Conservation (phyloP, 139 green algal species). For the Chlamydomonas incerta region DNA sequence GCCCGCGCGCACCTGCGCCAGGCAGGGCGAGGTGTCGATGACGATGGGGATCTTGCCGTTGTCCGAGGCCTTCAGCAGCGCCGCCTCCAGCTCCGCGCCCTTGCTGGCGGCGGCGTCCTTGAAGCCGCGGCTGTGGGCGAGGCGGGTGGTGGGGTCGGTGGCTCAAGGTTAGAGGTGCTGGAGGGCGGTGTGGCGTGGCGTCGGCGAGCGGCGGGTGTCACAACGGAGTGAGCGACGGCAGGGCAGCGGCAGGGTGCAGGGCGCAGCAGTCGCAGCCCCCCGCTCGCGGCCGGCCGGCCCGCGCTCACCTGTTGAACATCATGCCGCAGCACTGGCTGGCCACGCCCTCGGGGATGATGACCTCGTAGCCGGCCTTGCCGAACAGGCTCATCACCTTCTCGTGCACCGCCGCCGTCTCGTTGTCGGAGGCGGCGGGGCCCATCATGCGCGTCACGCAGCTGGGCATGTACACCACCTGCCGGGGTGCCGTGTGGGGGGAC, state of each 20-base stretch:
- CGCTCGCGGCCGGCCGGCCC: no score
- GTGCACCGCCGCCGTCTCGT: slow-evolving; percentile 81
- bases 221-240: no score
- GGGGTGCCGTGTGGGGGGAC: no score
- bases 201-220: no score
- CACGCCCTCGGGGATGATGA: slow-evolving; percentile 90
- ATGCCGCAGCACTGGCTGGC: slow-evolving; percentile 89
- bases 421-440: slow-evolving; percentile 84
- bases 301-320: slow-evolving; percentile 88
- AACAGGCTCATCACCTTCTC: slow-evolving; percentile 94
- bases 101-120: slow-evolving; percentile 80
- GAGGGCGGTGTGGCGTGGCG: no score
- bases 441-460: slow-evolving; percentile 96
- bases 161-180: no score
- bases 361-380: slow-evolving; percentile 83
- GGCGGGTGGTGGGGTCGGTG: no score
- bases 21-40: slow-evolving; percentile 93
- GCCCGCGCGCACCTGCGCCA: slow-evolving; percentile 83
- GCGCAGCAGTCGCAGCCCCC: no score
- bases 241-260: no score
- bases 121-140: slow-evolving; percentile 75
- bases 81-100: slow-evolving; percentile 77
- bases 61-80: slow-evolving; percentile 89
- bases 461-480: slow-evolving; percentile 93
- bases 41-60: slow-evolving; percentile 94